Percentiles rank a stretch among this genome's conserved stretches.
Conservation (phyloP, 78 protist species). For the Salpingoeca rosetta region DNA sequence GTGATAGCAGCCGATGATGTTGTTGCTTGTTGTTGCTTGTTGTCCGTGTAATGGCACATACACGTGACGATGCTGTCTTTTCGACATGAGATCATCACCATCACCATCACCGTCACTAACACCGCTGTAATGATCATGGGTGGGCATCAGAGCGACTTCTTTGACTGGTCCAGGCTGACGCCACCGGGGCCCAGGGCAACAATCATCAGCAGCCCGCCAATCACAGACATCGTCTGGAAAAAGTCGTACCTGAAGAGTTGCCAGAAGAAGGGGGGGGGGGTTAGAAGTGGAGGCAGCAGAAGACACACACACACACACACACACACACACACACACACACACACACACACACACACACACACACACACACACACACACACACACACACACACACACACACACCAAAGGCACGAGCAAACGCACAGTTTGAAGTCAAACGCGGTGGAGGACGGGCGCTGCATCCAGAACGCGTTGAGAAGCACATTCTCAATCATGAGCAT, state of each 20-base stretch:
- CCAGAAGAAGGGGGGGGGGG: not conserved
- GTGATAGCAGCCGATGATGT: too few relatives aligned
- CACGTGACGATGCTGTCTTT: too few relatives aligned
- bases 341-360: not conserved
- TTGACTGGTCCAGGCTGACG: slow-evolving; percentile 16
- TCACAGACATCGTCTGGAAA: slow-evolving; percentile 29
- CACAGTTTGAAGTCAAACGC: not conserved
- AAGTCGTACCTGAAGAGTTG: slow-evolving; percentile 22
- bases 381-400: not conserved
- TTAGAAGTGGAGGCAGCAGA: not conserved
- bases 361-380: not conserved
- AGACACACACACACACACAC: not conserved
- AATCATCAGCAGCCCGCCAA: slow-evolving; percentile 25
- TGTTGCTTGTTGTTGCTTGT: too few relatives aligned
- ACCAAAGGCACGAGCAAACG: not conserved
- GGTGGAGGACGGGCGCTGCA: not conserved
- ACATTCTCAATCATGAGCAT: not conserved
- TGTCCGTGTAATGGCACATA: too few relatives aligned
- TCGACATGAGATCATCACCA: too few relatives aligned
- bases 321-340: not conserved
- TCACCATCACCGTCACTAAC: too few relatives aligned
- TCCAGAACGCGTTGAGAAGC: slow-evolving; percentile 20
- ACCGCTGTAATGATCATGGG: too few relatives aligned
- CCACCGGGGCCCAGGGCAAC: slow-evolving; percentile 19
- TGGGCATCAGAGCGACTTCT: slow-evolving; percentile 13